Evolutionary conservation across 768 basidiomycete genomes (phyloP).

Genomic region (Suillus subaureus): DNA sequence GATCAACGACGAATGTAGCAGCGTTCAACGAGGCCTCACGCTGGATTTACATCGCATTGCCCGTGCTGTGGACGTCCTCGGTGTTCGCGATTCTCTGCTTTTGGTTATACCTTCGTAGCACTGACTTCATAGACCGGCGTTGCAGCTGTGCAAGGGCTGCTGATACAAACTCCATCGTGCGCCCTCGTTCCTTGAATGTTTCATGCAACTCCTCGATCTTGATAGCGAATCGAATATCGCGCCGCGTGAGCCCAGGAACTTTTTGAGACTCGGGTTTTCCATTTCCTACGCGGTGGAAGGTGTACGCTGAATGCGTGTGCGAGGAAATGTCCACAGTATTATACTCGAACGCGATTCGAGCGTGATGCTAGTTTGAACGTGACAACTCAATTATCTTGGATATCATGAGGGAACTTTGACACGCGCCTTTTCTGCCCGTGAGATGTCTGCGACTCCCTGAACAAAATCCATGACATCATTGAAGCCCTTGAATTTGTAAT

Average conservation of each 20-base stretch:
- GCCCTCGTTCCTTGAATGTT: conserved; percentile 23
- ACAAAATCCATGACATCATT: conserved; percentile 30
- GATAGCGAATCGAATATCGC: conserved; percentile 52
- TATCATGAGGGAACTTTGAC: not conserved
- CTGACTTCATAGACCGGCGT: conserved; percentile 27
- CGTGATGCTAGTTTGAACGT: conserved; percentile 29
- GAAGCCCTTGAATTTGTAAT: conserved; percentile 29
- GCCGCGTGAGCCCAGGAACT: conserved; percentile 48
- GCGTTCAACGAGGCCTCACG: not conserved
- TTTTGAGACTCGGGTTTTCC: conserved; percentile 17
- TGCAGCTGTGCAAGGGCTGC: conserved; percentile 13
- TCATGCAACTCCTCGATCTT: conserved; percentile 40
- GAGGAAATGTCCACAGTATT: conserved; percentile 22
- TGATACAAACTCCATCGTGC: conserved; percentile 26
- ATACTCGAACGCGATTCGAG: conserved; percentile 31
- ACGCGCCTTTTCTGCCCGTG: conserved; percentile 36
- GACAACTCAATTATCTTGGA: conserved; percentile 5
- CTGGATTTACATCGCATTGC: not conserved
- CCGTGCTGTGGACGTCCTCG: not conserved
- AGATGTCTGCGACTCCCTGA: conserved; percentile 26
- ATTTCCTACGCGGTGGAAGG: conserved; percentile 14
- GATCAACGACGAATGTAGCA: not conserved
- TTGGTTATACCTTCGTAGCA: conserved; percentile 24
- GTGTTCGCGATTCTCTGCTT: not conserved
- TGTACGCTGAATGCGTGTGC: conserved; percentile 30